phyloP scores from a whole-genome alignment of 441 rosid genomes.

The Populus hybrid region DNA sequence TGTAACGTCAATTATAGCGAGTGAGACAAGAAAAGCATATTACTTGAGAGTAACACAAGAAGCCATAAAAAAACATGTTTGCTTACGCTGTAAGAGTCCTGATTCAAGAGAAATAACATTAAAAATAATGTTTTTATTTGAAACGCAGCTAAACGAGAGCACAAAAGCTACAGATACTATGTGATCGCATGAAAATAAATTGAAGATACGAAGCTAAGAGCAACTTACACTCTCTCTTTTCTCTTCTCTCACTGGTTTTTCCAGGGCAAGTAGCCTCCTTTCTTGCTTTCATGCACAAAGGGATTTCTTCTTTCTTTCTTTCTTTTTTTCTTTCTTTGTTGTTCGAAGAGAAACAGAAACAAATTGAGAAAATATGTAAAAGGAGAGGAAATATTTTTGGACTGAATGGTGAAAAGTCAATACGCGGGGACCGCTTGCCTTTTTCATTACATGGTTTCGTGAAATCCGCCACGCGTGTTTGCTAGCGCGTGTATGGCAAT shows the following conservation, averaged over 20 bases:
- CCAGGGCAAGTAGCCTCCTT: slow-evolving; percentile 5
- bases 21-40: not conserved
- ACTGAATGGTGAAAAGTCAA: not conserved
- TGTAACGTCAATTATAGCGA: not conserved
- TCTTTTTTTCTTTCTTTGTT: not conserved
- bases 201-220: not conserved
- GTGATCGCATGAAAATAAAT: not conserved
- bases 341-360: not conserved
- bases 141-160: too few relatives aligned
- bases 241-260: not conserved
- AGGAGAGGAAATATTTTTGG: not conserved
- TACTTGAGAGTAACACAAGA: not conserved
- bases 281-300: not conserved
- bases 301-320: not conserved
- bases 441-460: slow-evolving; percentile 27
- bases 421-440: slow-evolving; percentile 23
- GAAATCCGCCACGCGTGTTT: slow-evolving; percentile 34
- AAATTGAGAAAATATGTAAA: not conserved
- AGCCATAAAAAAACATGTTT: not conserved
- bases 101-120: too few relatives aligned
- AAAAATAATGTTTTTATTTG: too few relatives aligned
- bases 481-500: not conserved
- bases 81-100: too few relatives aligned
- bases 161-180: not conserved
- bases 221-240: not conserved